These are phyloP conservation scores for Boletellus ananas DNA, from an alignment of 768 basidiomycete genomes.

Conservation along the genomic window DNA sequence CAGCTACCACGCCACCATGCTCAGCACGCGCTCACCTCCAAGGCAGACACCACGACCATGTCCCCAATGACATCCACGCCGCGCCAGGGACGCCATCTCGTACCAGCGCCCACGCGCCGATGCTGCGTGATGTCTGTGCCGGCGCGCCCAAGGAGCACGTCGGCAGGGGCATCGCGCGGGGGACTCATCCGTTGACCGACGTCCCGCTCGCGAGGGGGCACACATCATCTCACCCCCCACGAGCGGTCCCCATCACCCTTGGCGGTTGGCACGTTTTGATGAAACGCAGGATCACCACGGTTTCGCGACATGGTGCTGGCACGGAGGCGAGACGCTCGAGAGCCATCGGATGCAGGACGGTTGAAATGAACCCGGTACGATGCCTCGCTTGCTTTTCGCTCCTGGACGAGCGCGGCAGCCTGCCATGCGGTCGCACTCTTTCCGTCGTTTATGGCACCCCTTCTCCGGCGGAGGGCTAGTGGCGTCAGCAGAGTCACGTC, in stretches of 20 bases:
- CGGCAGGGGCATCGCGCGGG: constrained; percentile 48
- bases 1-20: constrained; percentile 31
- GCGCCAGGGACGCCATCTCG: constrained; percentile 54
- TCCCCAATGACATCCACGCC: constrained; percentile 50
- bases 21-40: constrained; percentile 31
- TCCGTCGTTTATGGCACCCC: too few relatives aligned
- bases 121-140: constrained; percentile 7
- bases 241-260: constrained; percentile 36
- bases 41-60: constrained; percentile 35
- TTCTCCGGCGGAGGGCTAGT: too few relatives aligned
- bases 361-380: too few relatives aligned
- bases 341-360: constrained; percentile 34
- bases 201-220: constrained; percentile 47
- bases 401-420: too few relatives aligned
- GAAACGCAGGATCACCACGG: not conserved
- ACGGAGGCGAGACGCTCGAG: constrained; percentile 50
- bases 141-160: constrained; percentile 39
- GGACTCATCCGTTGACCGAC: constrained; percentile 48
- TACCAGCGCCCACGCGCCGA: constrained; percentile 40
- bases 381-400: not conserved
- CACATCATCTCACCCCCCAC: constrained; percentile 53
- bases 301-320: constrained; percentile 36
- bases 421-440: too few relatives aligned
- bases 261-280: not conserved
- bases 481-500: too few relatives aligned